These are phyloP conservation scores for Auriscalpium microsporum DNA, from an alignment of 768 basidiomycete genomes.

Conservation along the genomic window DNA sequence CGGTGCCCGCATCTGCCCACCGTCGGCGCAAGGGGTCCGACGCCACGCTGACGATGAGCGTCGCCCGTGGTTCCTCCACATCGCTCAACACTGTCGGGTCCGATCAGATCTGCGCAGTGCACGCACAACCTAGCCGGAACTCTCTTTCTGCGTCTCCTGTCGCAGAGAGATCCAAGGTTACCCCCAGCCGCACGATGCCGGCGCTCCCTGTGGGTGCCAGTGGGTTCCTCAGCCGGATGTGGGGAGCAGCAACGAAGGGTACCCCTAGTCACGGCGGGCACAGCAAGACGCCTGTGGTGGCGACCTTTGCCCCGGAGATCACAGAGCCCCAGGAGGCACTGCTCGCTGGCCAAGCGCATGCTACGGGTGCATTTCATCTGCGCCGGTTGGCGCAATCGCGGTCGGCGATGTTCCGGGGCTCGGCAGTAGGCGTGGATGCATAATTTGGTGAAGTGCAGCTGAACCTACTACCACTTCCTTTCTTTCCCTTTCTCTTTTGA, in stretches of 20 bases:
- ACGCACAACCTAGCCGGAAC: background rate
- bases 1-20: conserved; percentile 36
- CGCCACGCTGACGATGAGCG: conserved; percentile 9
- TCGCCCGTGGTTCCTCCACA: background rate
- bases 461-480: background rate
- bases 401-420: conserved; percentile 33
- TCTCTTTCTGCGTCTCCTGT: conserved; percentile 2
- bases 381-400: conserved; percentile 37
- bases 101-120: background rate
- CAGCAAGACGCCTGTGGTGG: background rate
- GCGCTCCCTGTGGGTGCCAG: conserved; percentile 14
- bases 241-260: conserved; percentile 50
- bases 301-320: background rate
- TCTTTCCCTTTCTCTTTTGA: conserved; percentile 3
- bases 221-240: conserved; percentile 66
- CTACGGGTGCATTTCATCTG: conserved; percentile 24
- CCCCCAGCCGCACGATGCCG: conserved; percentile 21
- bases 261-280: conserved; percentile 8
- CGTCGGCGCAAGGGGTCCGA: conserved; percentile 14
- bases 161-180: conserved; percentile 13
- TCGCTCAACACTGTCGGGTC: conserved; percentile 24
- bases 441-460: background rate
- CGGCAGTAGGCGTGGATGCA: background rate
- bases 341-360: conserved; percentile 19
- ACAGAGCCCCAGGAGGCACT: conserved; percentile 16